phyloP scores from a whole-genome alignment of 2,329 filamentous ascomycete genomes.

The Xylariales sp. region DNA sequence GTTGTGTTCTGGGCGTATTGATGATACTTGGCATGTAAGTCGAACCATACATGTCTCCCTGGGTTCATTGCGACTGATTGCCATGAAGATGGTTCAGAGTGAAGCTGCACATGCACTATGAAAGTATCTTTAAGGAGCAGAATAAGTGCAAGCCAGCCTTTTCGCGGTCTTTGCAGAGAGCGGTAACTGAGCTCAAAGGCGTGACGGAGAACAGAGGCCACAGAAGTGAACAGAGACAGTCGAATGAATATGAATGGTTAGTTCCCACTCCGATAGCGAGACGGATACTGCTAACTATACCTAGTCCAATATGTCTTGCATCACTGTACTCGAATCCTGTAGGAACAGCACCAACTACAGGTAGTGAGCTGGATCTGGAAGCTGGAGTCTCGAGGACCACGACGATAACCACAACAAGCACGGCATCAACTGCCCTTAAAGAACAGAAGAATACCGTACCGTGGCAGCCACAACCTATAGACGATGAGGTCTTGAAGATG shows the following conservation, averaged over 20 bases:
- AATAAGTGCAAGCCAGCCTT: background rate
- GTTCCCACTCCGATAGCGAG: conserved; percentile 1
- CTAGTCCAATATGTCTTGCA: conserved; percentile 23
- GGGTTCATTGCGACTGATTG: background rate
- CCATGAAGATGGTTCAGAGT: conserved; percentile 4
- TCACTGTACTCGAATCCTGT: conserved; percentile 15
- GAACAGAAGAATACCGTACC: conserved; percentile 2
- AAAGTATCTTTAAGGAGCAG: background rate
- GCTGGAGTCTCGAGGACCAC: conserved; percentile 6
- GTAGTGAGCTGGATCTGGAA: conserved; percentile 12
- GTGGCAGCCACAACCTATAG: conserved; percentile 10
- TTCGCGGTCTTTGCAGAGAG: conserved; percentile 15
- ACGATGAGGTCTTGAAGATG: conserved; percentile 31
- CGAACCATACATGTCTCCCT: background rate
- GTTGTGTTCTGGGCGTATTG: conserved; percentile 9
- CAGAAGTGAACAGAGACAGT: conserved; percentile 12
- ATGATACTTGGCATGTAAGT: conserved; percentile 16
- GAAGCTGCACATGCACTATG: background rate
- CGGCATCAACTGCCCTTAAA: conserved; percentile 6
- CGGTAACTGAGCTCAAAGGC: conserved; percentile 15
- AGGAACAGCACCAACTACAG: conserved; percentile 5
- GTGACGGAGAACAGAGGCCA: conserved; percentile 15
- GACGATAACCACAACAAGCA: conserved; percentile 6
- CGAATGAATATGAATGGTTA: conserved; percentile 17
- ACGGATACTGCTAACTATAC: too few species aligned